Evolutionary conservation across 352 stramenopile species (phyloP).

Genomic region (Pythium brassicae): DNA sequence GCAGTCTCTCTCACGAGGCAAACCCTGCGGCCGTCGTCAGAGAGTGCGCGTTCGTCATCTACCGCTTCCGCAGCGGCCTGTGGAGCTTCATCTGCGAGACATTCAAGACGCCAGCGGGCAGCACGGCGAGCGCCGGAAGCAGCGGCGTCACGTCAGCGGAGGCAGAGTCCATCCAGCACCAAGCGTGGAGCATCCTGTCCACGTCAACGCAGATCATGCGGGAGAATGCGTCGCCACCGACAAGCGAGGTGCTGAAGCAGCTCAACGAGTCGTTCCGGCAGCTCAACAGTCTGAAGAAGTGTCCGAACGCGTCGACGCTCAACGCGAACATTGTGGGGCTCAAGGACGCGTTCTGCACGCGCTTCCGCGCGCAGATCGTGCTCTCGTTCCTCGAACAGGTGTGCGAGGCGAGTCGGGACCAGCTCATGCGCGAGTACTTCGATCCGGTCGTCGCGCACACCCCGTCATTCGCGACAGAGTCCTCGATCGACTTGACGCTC

Average conservation of each 20-base stretch:
- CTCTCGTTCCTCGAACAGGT: constrained; percentile 50
- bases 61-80: constrained; percentile 59
- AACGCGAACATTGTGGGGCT: constrained; percentile 65
- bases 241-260: constrained; percentile 34
- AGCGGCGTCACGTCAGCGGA: constrained; percentile 51
- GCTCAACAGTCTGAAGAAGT: constrained; percentile 63
- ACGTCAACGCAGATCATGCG: constrained; percentile 48
- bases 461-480: constrained; percentile 28
- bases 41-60: constrained; percentile 48
- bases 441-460: constrained; percentile 33
- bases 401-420: constrained; percentile 24
- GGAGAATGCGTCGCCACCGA: constrained; percentile 34
- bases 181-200: constrained; percentile 54
- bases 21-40: constrained; percentile 38
- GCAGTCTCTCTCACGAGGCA: constrained; percentile 20
- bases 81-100: constrained; percentile 75
- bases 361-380: constrained; percentile 58
- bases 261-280: constrained; percentile 66
- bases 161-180: constrained; percentile 58
- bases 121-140: constrained; percentile 13
- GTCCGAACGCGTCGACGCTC: constrained; percentile 50
- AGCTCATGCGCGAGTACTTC: constrained; percentile 67
- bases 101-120: constrained; percentile 45
- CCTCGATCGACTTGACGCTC: constrained; percentile 11
- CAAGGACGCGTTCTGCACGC: constrained; percentile 58